A percentile compares a stretch with the other conserved stretches of the same genome.
phyloP scores from a whole-genome alignment of 83 land plant genomes.

The Thuja plicata region DNA sequence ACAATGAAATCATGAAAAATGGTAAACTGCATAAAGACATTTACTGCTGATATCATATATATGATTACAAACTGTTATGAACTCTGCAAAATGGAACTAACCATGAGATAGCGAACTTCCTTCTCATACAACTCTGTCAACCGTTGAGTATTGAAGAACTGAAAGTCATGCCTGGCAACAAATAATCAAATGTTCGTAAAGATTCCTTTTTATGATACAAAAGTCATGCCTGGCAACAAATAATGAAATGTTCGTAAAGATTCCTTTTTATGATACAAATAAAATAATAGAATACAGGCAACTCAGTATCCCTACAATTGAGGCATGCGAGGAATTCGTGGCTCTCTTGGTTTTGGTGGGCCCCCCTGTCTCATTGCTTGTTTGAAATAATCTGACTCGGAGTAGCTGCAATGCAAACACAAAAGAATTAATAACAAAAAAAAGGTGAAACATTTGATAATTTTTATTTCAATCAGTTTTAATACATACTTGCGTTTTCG shows the following conservation, averaged over 20 bases:
- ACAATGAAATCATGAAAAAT: background rate
- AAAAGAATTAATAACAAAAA: slow-evolving; percentile 13
- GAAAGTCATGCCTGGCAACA: slow-evolving; percentile 87
- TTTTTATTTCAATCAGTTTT: background rate
- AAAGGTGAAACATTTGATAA: background rate
- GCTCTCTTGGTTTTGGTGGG: slow-evolving; percentile 90
- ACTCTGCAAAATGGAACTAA: slow-evolving; percentile 20
- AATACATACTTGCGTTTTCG: slow-evolving; percentile 88
- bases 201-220: background rate
- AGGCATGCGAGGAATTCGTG: slow-evolving; percentile 99
- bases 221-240: slow-evolving; percentile 74
- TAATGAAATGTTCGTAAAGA: background rate
- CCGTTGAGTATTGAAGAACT: slow-evolving; percentile 88
- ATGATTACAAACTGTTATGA: background rate
- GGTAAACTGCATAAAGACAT: slow-evolving; percentile 1
- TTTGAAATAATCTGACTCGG: slow-evolving; percentile 98
- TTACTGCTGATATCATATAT: background rate
- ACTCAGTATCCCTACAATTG: slow-evolving; percentile 59
- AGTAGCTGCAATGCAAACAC: slow-evolving; percentile 51
- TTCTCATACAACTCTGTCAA: slow-evolving; percentile 91
- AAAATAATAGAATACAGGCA: background rate
- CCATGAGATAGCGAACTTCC: slow-evolving; percentile 92
- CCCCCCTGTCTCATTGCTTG: slow-evolving; percentile 97
- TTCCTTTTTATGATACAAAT: background rate
- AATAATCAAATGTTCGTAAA: background rate